A percentile compares a stretch with the other conserved stretches of the same genome.
phyloP scores from a whole-genome alignment of 192 early-diverging fungal genomes.

The Entophlyctis luteolus region DNA sequence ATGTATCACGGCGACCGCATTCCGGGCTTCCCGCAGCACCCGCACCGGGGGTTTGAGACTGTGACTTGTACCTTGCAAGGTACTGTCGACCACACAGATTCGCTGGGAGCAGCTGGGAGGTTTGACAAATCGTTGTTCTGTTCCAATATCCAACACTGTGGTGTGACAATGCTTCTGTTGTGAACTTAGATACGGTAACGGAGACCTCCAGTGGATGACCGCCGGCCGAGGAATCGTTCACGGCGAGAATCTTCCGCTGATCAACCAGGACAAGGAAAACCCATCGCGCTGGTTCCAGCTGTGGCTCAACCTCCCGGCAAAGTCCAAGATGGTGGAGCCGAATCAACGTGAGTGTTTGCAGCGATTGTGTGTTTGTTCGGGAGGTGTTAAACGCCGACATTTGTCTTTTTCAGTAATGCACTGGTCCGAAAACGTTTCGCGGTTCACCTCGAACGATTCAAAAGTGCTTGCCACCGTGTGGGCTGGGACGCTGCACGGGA shows the following conservation, averaged over 20 bases:
- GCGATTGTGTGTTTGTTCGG: not conserved
- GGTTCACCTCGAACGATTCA: not conserved
- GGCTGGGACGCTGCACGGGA: slow-evolving; percentile 1
- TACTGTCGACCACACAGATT: slow-evolving; percentile 45
- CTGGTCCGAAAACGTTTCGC: not conserved
- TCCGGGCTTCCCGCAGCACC: slow-evolving; percentile 40
- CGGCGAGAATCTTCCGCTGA: slow-evolving; percentile 37
- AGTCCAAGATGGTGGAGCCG: slow-evolving; percentile 20
- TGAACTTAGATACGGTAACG: slow-evolving; percentile 40
- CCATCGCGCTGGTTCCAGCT: slow-evolving; percentile 49
- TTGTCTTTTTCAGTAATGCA: not conserved
- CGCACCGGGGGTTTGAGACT: slow-evolving; percentile 56
- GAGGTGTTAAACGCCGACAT: not conserved
- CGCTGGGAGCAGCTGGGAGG: slow-evolving; percentile 36
- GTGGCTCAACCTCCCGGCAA: slow-evolving; percentile 58
- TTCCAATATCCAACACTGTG: not conserved
- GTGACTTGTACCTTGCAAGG: slow-evolving; percentile 47
- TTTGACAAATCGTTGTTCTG: slow-evolving; percentile 27
- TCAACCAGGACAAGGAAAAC: slow-evolving; percentile 36
- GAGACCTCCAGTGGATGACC: slow-evolving; percentile 55
- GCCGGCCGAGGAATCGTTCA: slow-evolving; percentile 52
- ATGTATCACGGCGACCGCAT: slow-evolving; percentile 33
- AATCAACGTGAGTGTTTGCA: not conserved
- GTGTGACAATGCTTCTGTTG: too few species aligned
- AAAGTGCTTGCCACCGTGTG: not conserved